Evolutionary conservation across 768 basidiomycete species (phyloP), one percentile per base, ranked within the genome.

Genomic region (Boletus bicolor): DNA sequence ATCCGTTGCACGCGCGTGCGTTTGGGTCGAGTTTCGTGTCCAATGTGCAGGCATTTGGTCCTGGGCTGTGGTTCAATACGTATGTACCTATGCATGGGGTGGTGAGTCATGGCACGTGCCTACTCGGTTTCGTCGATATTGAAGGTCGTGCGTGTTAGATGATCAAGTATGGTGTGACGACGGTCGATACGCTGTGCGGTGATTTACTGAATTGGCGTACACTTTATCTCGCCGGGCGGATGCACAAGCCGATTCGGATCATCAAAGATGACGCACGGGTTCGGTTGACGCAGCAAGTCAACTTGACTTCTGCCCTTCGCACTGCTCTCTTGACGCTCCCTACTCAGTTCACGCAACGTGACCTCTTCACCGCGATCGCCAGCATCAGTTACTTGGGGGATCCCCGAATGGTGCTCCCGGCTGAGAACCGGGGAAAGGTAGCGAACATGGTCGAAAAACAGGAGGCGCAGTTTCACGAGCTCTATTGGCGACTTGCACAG

Each of bases 141-240:
- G 51, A 64, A 43, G 15, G 15, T 44, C 7, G 6, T 45, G 36
- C 17, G 14, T 38, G 39, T 28, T 65, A 97, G 92, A 87, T 78
- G 50, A 91, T 98, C 75, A 99, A 99, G 75, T 99, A 99, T 69
- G 97, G 97, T 14, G 86, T 97, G 28, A 95, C 95, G 35, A 93
- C 93, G 0, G 82, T 96, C 9, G 91, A 95, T 64, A 87, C 85
- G 56, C 81, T 99, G 30, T 93, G 91, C 63, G 82, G 86, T 1
- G 97, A 99, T 67, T 77, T 98, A 28, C 80, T 95, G 51, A 90
- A 93, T 66, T 99, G 97, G 97, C 81, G 86, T 42, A 82, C 93
- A 24, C 80, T 98, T 4, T 99, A 99, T 72, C 84, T 96, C 39
- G 90, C 94, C 0, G 97, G 97, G 0, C 82, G 97, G 35, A 93